phyloP scores from a whole-genome alignment of 2,329 filamentous ascomycete genomes.

The Hypoxylon sp. region DNA sequence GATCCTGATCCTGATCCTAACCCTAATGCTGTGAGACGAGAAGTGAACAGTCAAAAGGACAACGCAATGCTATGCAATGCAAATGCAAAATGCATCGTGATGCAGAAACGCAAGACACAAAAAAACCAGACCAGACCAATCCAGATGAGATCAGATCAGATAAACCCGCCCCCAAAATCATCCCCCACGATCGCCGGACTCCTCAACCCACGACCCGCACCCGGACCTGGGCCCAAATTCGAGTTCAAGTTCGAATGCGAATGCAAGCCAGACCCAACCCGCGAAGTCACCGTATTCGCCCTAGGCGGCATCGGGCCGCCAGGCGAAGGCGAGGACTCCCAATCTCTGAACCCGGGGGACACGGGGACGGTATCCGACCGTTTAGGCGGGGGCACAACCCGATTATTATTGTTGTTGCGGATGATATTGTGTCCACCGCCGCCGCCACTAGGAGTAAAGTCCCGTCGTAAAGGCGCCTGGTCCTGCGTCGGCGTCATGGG shows the following conservation, averaged over 20 bases:
- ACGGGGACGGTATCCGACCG: slow-evolving; percentile 31
- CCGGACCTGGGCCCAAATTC: too few species aligned
- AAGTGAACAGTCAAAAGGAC: too few species aligned
- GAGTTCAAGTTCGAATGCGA: too few species aligned
- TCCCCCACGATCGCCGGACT: slow-evolving; percentile 41
- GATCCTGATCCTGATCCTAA: too few species aligned
- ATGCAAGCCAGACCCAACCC: too few species aligned
- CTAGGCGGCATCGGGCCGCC: slow-evolving; percentile 16
- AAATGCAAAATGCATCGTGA: too few species aligned
- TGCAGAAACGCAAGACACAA: too few species aligned
- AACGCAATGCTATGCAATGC: too few species aligned
- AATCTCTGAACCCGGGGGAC: slow-evolving; percentile 14
- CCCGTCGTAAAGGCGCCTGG: slow-evolving; percentile 9
- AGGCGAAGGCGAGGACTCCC: slow-evolving; percentile 14
- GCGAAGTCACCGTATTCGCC: slow-evolving; percentile 22
- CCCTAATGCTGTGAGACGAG: too few species aligned
- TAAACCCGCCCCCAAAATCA: slow-evolving; percentile 37
- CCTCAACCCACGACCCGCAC: slow-evolving; percentile 28
- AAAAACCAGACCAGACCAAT: too few species aligned
- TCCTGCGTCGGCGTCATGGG: slow-evolving; percentile 28
- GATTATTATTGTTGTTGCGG: too few species aligned
- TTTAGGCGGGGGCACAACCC: slow-evolving; percentile 20
- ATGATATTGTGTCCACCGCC: too few species aligned
- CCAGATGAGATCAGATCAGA: slow-evolving; percentile 13
- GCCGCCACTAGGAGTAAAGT: not conserved